These are phyloP conservation scores for Kodamaea anthophila DNA, from an alignment of 1,139 yeast genomes.

Conservation along the genomic window DNA sequence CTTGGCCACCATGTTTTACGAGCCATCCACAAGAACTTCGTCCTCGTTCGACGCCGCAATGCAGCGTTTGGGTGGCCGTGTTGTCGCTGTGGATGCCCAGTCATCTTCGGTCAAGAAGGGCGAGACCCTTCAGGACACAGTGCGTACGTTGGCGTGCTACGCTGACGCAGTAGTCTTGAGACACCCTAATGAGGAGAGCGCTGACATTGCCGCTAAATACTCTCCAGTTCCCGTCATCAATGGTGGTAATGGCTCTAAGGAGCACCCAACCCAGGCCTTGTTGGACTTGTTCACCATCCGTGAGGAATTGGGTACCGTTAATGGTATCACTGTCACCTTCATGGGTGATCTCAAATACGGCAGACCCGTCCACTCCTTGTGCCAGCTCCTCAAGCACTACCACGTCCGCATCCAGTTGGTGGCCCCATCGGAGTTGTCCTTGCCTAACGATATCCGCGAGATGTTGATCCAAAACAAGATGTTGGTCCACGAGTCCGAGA, in stretches of 20 bases:
- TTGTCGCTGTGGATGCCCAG: constrained; percentile 76
- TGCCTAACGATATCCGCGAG: constrained; percentile 68
- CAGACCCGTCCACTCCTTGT: constrained; percentile 96
- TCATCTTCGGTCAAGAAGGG: constrained; percentile 96
- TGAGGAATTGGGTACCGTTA: constrained; percentile 97
- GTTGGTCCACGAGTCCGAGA: constrained; percentile 67
- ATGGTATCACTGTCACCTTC: constrained; percentile 95
- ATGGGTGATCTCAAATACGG: constrained; percentile 99
- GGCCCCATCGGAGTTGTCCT: constrained; percentile 78
- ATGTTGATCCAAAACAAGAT: constrained; percentile 62
- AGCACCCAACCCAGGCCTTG: constrained; percentile 98
- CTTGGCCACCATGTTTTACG: constrained; percentile 92
- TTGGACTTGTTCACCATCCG: constrained; percentile 95
- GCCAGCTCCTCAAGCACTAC: constrained; percentile 84
- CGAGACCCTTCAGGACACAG: constrained; percentile 94
- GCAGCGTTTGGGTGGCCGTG: constrained; percentile 99
- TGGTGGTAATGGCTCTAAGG: constrained; percentile 96
- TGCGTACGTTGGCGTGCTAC: constrained; percentile 90
- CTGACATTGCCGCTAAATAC: constrained; percentile 90
- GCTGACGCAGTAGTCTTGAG: constrained; percentile 96
- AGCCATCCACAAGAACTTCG: constrained; percentile 96
- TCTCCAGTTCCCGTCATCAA: constrained; percentile 96
- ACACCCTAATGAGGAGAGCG: constrained; percentile 91
- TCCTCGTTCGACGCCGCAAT: constrained; percentile 98
- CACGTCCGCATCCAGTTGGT: constrained; percentile 91